Evolutionary conservation across 2,329 filamentous ascomycete genomes (phyloP).

Genomic region (Penicillium sclerotiorum): DNA sequence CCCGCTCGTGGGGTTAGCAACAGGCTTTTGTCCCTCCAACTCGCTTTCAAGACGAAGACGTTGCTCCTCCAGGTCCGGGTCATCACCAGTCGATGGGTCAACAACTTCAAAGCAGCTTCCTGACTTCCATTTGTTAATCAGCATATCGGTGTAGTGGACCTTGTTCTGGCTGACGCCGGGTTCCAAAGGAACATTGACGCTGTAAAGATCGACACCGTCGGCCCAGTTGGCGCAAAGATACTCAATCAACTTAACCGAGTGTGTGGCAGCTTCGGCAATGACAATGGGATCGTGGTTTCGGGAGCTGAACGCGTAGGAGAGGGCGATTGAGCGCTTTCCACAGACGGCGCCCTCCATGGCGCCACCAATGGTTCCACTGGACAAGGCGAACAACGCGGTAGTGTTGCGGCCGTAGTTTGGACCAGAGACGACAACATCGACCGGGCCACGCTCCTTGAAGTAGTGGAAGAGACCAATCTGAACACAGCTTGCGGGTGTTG

Average conservation of each 20-base stretch:
- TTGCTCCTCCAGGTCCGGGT: conserved; percentile 69
- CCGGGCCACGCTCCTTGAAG: conserved; percentile 69
- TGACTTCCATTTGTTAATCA: conserved; percentile 88
- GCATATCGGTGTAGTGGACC: conserved; percentile 79
- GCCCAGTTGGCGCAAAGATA: conserved; percentile 76
- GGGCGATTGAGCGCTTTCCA: conserved; percentile 70
- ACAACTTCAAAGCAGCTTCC: conserved; percentile 86
- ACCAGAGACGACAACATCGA: conserved; percentile 77
- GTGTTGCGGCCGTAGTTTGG: conserved; percentile 85
- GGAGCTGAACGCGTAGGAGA: conserved; percentile 89
- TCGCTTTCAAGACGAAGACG: conserved; percentile 69
- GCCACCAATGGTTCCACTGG: conserved; percentile 75
- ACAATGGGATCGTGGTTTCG: conserved; percentile 80
- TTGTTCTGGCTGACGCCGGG: conserved; percentile 71
- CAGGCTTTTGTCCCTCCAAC: conserved; percentile 33
- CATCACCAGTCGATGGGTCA: conserved; percentile 62
- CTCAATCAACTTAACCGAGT: conserved; percentile 77
- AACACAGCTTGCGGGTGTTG: conserved; percentile 77
- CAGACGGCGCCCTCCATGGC: conserved; percentile 78
- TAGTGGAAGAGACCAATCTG: conserved; percentile 82
- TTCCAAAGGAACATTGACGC: conserved; percentile 84
- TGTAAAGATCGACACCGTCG: conserved; percentile 78
- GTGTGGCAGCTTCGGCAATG: conserved; percentile 73
- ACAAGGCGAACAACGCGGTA: conserved; percentile 76
- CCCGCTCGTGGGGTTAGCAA: conserved; percentile 20